phyloP scores from a whole-genome alignment of 306 rosid genomes.

The Myrica gale region DNA sequence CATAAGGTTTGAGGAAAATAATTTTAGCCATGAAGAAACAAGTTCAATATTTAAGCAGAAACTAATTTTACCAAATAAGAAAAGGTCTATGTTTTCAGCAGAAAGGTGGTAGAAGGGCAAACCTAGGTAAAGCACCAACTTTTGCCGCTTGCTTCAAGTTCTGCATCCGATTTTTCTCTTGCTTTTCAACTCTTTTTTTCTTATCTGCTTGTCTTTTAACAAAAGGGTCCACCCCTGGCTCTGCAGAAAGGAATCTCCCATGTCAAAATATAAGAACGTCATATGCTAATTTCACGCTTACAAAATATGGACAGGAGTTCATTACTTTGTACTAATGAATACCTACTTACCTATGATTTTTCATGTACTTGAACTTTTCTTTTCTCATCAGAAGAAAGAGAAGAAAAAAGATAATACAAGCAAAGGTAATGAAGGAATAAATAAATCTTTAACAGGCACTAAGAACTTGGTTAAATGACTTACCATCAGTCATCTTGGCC shows the following conservation, averaged over 20 bases:
- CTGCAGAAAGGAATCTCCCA: slow-evolving; percentile 39
- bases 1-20: neutral
- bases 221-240: slow-evolving; percentile 81
- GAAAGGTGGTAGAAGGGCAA: slow-evolving; percentile 21
- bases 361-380: neutral
- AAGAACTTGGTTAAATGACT: slow-evolving; percentile 3
- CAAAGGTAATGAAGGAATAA: neutral
- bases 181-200: slow-evolving; percentile 70
- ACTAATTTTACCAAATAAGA: slow-evolving; percentile 1
- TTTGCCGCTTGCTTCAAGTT: slow-evolving; percentile 85
- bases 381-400: neutral
- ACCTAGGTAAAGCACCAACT: slow-evolving; percentile 90
- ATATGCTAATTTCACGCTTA: neutral
- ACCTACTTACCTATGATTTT: neutral
- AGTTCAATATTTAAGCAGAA: neutral
- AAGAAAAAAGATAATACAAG: neutral
- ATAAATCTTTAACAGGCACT: neutral
- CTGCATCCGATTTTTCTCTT: slow-evolving; percentile 66
- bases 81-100: slow-evolving; percentile 8
- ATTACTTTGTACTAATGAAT: neutral
- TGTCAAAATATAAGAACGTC: neutral
- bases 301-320: neutral
- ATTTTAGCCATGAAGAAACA: neutral
- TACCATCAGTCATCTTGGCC: slow-evolving; percentile 89
- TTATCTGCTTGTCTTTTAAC: slow-evolving; percentile 71